Conservation (phyloP, 2,329 filamentous ascomycete genomes). For the Fusarium solani-melongenae region DNA sequence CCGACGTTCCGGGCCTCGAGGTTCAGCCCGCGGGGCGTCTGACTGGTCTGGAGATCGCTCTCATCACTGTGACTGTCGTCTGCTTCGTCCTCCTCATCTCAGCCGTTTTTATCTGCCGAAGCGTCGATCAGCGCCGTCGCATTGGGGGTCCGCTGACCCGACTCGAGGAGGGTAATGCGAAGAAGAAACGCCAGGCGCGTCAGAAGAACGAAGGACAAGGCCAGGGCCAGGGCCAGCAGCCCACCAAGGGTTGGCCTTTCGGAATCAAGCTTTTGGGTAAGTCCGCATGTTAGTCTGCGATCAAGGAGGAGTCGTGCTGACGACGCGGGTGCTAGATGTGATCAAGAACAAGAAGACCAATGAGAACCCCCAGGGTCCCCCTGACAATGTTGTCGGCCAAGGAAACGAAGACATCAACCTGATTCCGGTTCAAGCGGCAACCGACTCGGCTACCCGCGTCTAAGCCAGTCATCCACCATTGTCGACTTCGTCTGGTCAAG, state of each 20-base stretch:
- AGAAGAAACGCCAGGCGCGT: neutral
- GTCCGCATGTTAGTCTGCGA: neutral
- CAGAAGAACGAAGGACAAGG: neutral
- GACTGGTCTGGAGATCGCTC: constrained; percentile 42
- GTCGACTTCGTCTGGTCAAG: neutral
- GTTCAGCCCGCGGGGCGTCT: constrained; percentile 12
- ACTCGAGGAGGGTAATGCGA: constrained; percentile 23
- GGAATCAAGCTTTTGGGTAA: constrained; percentile 2
- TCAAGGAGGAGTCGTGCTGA: neutral
- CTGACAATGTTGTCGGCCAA: neutral
- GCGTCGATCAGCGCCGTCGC: constrained; percentile 22
- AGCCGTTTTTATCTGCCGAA: constrained; percentile 39
- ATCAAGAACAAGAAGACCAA: neutral
- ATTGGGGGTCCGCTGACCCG: constrained; percentile 3
- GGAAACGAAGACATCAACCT: constrained; percentile 2
- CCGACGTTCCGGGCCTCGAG: neutral
- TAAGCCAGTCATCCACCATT: neutral
- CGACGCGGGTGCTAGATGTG: neutral
- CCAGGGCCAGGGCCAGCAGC: neutral
- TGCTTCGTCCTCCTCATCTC: constrained; percentile 38
- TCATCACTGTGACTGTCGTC: constrained; percentile 39
- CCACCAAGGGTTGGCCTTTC: neutral
- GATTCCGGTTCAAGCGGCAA: neutral
- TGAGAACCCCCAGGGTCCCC: neutral
- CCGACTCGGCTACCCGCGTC: neutral